These are phyloP conservation scores for Peltaster fructicola DNA, from an alignment of 2,329 filamentous ascomycete species.

Conservation along the genomic window DNA sequence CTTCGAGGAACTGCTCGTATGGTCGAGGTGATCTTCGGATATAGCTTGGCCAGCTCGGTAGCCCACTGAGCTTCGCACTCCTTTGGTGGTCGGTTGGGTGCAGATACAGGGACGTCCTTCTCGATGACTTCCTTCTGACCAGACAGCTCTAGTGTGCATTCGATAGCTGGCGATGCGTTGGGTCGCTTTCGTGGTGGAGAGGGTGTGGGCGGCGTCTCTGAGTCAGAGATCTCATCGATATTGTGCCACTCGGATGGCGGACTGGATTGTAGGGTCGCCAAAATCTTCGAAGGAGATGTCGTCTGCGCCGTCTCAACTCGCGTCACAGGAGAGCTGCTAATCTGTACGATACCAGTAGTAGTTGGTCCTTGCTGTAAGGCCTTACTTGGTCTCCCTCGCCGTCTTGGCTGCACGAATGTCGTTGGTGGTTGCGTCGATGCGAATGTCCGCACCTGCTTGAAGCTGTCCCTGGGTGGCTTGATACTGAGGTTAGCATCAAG, in stretches of 20 bases:
- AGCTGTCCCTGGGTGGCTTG: slow-evolving; percentile 2
- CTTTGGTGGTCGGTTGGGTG: slow-evolving; percentile 8
- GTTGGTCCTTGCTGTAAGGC: not conserved
- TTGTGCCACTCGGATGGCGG: slow-evolving; percentile 7
- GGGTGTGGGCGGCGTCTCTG: slow-evolving; percentile 14
- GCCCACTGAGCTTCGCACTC: slow-evolving; percentile 14
- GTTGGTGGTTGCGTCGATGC: not conserved
- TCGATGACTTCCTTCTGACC: no score
- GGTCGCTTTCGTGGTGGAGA: slow-evolving; percentile 16
- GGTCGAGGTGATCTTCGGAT: slow-evolving; percentile 29
- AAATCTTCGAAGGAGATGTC: not conserved
- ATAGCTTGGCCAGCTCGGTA: slow-evolving; percentile 22
- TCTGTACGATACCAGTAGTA: no score
- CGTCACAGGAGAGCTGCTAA: not conserved
- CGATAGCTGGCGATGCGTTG: slow-evolving; percentile 8
- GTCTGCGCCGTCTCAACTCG: slow-evolving; percentile 1
- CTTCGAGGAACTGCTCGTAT: slow-evolving; percentile 28
- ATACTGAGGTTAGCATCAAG: slow-evolving; percentile 12
- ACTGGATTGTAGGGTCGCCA: slow-evolving; percentile 9
- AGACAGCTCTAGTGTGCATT: slow-evolving; percentile 10
- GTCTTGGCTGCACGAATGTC: slow-evolving; percentile 1
- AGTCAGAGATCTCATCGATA: slow-evolving; percentile 19
- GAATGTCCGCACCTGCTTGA: slow-evolving; percentile 2
- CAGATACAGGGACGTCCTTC: slow-evolving; percentile 4
- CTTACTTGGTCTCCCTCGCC: no score